Conservation (phyloP, 805 yeast genomes). For the Cyberlindnera veronae region DNA sequence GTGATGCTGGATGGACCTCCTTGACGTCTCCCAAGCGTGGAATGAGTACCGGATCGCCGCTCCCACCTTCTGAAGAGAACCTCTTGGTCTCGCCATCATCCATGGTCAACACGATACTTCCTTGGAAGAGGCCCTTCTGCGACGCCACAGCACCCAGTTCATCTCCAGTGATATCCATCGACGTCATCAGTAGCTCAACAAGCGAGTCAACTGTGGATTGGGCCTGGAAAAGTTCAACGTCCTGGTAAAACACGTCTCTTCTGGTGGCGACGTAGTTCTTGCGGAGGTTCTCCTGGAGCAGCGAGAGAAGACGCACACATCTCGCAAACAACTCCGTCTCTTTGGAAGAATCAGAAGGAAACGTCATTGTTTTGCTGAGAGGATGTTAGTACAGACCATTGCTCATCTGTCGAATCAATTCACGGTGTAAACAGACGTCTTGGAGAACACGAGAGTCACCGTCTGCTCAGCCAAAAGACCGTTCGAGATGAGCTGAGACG, state of each 20-base stretch:
- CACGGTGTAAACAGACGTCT: background rate
- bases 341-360: conserved; percentile 13
- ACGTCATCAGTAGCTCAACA: conserved; percentile 35
- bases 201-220: conserved; percentile 43
- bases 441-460: conserved; percentile 2
- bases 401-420: no score
- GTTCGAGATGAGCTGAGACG: conserved; percentile 1
- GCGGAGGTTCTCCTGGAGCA: conserved; percentile 19
- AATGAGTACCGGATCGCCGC: conserved; percentile 30
- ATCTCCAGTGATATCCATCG: conserved; percentile 38
- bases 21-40: conserved; percentile 35
- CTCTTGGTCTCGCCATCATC: conserved; percentile 3
- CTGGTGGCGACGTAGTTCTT: conserved; percentile 30
- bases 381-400: no score
- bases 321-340: conserved; percentile 14
- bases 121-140: conserved; percentile 58
- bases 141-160: conserved; percentile 50
- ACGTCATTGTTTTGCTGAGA: conserved; percentile 4
- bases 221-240: conserved; percentile 47
- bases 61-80: conserved; percentile 3
- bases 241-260: conserved; percentile 62
- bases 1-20: conserved; percentile 6
- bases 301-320: conserved; percentile 11
- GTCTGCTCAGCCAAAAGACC: conserved; percentile 1
- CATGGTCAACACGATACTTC: conserved; percentile 25